Evolutionary conservation across 805 yeast species (phyloP).

Genomic region (Kregervanrija fluxuum): DNA sequence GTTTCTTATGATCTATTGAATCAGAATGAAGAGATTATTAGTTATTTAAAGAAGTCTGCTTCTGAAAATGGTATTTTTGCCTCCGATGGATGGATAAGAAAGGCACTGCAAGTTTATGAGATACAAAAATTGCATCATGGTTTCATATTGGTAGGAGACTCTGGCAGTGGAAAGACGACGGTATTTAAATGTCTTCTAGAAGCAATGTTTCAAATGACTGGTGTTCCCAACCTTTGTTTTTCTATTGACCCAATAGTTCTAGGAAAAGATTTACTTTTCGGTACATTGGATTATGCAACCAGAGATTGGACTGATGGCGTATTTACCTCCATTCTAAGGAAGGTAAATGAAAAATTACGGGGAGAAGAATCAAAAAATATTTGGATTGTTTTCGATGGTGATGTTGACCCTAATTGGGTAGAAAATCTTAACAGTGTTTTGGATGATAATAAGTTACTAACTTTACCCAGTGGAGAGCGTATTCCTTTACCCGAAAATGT

Average conservation of each 20-base stretch:
- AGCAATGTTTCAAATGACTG: slow-evolving; percentile 30
- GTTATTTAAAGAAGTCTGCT: slow-evolving; percentile 24
- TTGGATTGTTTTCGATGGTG: slow-evolving; percentile 90
- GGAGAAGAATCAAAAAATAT: slow-evolving; percentile 50
- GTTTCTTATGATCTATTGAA: background rate
- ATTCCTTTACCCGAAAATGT: slow-evolving; percentile 58
- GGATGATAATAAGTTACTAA: slow-evolving; percentile 77
- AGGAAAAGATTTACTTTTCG: slow-evolving; percentile 59
- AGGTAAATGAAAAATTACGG: slow-evolving; percentile 43
- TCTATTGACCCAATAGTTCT: slow-evolving; percentile 72
- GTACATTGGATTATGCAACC: slow-evolving; percentile 64
- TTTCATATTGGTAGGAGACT: slow-evolving; percentile 66
- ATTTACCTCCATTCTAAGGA: slow-evolving; percentile 60
- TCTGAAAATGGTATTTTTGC: slow-evolving; percentile 25
- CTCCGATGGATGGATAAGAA: slow-evolving; percentile 40
- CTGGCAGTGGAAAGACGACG: slow-evolving; percentile 71
- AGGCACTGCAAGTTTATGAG: slow-evolving; percentile 54
- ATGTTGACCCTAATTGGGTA: slow-evolving; percentile 90
- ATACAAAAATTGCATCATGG: slow-evolving; percentile 67
- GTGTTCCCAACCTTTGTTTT: slow-evolving; percentile 32
- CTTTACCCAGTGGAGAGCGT: slow-evolving; percentile 88
- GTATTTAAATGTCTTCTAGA: slow-evolving; percentile 42
- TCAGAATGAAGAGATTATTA: slow-evolving; percentile 20
- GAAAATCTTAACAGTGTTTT: slow-evolving; percentile 85
- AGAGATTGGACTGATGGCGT: slow-evolving; percentile 92